Percentiles rank a stretch among this genome's conserved stretches.
These are phyloP conservation scores for Achlya hypogyna DNA, from an alignment of 352 stramenopile genomes.

Conservation along the genomic window DNA sequence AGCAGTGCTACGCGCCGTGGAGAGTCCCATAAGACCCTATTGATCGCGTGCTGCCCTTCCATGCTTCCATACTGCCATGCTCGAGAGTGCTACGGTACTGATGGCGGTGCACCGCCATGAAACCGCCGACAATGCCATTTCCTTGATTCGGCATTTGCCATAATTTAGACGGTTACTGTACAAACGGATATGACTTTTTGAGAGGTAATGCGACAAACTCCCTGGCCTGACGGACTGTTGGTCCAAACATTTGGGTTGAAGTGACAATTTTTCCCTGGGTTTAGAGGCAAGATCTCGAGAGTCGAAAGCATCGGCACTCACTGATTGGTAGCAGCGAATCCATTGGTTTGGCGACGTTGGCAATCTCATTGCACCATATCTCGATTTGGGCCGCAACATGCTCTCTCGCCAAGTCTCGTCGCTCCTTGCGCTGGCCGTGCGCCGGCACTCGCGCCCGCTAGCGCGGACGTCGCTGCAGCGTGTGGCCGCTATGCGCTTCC, in stretches of 20 bases:
- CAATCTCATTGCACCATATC: background rate
- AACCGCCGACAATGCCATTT: background rate
- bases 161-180: too few species aligned
- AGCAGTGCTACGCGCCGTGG: too few species aligned
- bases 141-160: background rate
- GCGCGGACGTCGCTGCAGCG: background rate
- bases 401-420: slow-evolving; percentile 12
- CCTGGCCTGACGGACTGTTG: background rate
- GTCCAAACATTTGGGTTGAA: background rate
- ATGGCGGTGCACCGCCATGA: too few species aligned
- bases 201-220: background rate
- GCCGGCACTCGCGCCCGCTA: background rate
- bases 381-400: slow-evolving; percentile 1
- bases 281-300: background rate
- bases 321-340: background rate
- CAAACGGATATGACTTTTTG: too few species aligned
- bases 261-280: background rate
- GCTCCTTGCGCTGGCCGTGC: background rate
- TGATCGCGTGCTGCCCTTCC: too few species aligned
- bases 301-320: background rate
- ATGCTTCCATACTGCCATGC: too few species aligned
- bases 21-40: too few species aligned
- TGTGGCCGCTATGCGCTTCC: background rate
- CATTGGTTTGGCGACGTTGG: background rate
- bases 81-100: too few species aligned